Evolutionary conservation across 208 protist genomes (phyloP), one percentile per base, ranked within the genome.

Genomic region (Acanthamoeba culbertsoni): DNA sequence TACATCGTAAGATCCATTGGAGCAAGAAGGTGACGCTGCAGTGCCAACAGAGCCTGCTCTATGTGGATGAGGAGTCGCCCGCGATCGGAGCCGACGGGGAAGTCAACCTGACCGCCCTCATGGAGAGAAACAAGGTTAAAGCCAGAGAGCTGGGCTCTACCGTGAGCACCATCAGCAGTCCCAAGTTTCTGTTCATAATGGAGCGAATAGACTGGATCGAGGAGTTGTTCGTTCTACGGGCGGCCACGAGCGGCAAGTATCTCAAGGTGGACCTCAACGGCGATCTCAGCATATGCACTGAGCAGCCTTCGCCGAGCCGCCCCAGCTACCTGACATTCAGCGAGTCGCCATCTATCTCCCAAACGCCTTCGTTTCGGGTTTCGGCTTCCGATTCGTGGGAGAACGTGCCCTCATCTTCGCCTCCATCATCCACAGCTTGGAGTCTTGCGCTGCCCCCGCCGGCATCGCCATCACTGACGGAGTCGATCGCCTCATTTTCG

Each of bases 211-310:
- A 90, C 57, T 90, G 82, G 82, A 46, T 90, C 4, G 82, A 90
- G 43, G 82, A 90, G 51, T 53, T 90, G 51, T 90, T 68, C 57
- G 82, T 90, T 16, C 40, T 90, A 2, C 51, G 37, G 6, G 33
- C 82, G 20, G 33, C 40, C 18, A 33, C 33, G 0, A 68, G 53
- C 51, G 33, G 53, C 7, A 63, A 37, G 53, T 42, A 35, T 12
- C 20, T 90, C 82, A 37, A 68, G 57, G 45, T 90, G 23, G 65
- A 90, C 35, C 57, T 68, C 51, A 90, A 90, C n/a, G 82, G 82
- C n/a, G 82, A 90, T 40, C 53, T 90, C 37, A 45, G 26, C n/a
- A 6, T 79, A 16, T 53, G 71, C 20, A 42, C 43, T 26, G 71
- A 82, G 65, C 26, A 31, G 35, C 65, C 65, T 20, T 77, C 31